Evolutionary conservation across 805 yeast species (phyloP), one percentile per base, ranked within the genome.

Genomic region (Tetrapisispora phaffii): DNA sequence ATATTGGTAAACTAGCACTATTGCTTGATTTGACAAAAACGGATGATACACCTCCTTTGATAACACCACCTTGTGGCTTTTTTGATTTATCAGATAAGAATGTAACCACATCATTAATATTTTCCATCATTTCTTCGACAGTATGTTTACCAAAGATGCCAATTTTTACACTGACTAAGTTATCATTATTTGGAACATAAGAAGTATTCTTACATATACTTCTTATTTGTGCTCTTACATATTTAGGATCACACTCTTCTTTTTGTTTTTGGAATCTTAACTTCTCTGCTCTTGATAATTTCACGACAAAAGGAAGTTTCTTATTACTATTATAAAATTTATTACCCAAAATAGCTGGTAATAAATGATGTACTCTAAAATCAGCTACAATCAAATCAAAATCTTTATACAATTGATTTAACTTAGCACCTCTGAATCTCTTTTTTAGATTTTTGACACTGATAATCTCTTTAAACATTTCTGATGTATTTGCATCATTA

Each of bases 381-480:
- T 86, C 95, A 4, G 82, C 79, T 9, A 85, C 67, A 2, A 86
- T 70, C 23, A 81, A 54, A 55, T 85, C 95, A 57, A 73, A 79
- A 34, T 81, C 85, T 46, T 75, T 72, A 53, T 67, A 77, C 1
- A 80, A 52, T 40, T 72, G 74, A 41, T 68, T 70, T 29, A 76
- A 57, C 21, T 73, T 67, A 41, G 71, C 72, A 3, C 71, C 66
- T 49, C 71, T 74, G 39, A 50, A 59, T 19, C 76, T 58, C 21
- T 72, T 62, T 55, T 73, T 77, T 45, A 82, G 59, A 51, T 74
- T 79, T 50, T 75, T 77, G 40, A 81, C 67, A 13, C 86, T 73
- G 17, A 78, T 66, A 21, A 85, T 76, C 24, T 78, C 78, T 37
- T 74, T 73, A 59, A 85, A 82, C 33, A 69, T 50, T 46, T 81